Conservation (phyloP, 1,284 basidiomycete genomes). For the Ganoderma meredithae region DNA sequence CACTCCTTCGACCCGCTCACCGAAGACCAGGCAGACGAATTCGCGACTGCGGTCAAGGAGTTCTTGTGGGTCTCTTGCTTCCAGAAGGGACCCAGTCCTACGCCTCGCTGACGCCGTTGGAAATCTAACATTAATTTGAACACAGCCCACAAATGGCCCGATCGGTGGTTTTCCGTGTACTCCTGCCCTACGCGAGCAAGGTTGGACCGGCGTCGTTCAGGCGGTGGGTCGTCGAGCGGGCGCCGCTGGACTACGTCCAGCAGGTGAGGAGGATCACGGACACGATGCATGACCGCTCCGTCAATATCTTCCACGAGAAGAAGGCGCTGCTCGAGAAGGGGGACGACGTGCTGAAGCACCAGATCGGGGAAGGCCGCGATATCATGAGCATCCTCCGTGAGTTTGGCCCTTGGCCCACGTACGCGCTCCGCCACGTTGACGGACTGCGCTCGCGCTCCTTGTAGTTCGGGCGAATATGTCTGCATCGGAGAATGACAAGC, state of each 20-base stretch:
- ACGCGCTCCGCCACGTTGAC: background rate
- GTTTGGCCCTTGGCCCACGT: constrained; percentile 13
- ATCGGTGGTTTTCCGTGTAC: constrained; percentile 19
- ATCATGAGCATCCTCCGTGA: constrained; percentile 44
- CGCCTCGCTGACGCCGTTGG: background rate
- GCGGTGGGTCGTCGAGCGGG: constrained; percentile 24
- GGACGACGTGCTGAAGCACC: constrained; percentile 35
- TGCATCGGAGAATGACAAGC: constrained; percentile 39
- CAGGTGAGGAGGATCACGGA: constrained; percentile 30
- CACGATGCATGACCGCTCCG: constrained; percentile 30
- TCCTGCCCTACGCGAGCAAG: constrained; percentile 17
- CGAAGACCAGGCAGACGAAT: constrained; percentile 33
- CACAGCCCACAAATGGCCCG: constrained; percentile 27
- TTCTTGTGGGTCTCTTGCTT: constrained; percentile 39
- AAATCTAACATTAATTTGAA: background rate
- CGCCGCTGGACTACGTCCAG: constrained; percentile 23
- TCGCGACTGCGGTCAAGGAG: constrained; percentile 37
- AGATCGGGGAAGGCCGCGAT: constrained; percentile 41
- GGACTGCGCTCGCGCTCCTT: background rate
- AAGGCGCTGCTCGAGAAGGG: constrained; percentile 33
- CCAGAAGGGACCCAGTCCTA: no score
- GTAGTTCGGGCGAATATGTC: constrained; percentile 42
- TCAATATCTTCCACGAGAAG: constrained; percentile 35
- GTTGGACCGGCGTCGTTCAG: constrained; percentile 25
- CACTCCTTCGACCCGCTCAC: constrained; percentile 34